phyloP scores from a whole-genome alignment of 2,329 filamentous ascomycete species.

The Aureobasidium sp. region DNA sequence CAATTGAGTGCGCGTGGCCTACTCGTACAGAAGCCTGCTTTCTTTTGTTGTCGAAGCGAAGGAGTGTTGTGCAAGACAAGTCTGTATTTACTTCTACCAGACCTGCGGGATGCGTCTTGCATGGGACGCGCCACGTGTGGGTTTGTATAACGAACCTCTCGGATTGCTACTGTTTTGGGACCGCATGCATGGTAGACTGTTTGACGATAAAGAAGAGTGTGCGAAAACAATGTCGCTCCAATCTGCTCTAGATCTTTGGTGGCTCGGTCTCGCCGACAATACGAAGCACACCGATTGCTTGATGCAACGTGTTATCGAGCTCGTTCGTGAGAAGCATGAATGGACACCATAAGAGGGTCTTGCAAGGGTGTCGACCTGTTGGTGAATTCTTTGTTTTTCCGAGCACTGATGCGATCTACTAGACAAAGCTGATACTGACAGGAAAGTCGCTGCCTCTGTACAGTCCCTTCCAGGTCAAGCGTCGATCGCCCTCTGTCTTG shows the following conservation, averaged over 20 bases:
- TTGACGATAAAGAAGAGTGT: not conserved
- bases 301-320: not conserved
- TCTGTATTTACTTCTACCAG: not conserved
- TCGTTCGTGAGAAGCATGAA: not conserved
- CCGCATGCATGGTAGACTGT: not conserved
- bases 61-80: slow-evolving; percentile 4
- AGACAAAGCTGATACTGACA: too few species aligned
- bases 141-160: slow-evolving; percentile 7
- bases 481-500: too few species aligned
- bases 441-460: too few species aligned
- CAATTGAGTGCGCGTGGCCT: slow-evolving; percentile 9
- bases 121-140: slow-evolving; percentile 6
- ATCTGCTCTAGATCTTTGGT: not conserved
- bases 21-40: slow-evolving; percentile 7
- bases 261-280: not conserved
- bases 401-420: too few species aligned
- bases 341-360: too few species aligned
- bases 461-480: too few species aligned
- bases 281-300: not conserved
- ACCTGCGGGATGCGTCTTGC: not conserved
- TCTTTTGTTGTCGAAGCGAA: not conserved
- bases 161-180: slow-evolving; percentile 2
- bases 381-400: too few species aligned
- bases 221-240: not conserved
- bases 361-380: too few species aligned